Evolutionary conservation across 352 stramenopile genomes (phyloP), one percentile per base, ranked within the genome.

Genomic region (Lagenidium giganteum): DNA sequence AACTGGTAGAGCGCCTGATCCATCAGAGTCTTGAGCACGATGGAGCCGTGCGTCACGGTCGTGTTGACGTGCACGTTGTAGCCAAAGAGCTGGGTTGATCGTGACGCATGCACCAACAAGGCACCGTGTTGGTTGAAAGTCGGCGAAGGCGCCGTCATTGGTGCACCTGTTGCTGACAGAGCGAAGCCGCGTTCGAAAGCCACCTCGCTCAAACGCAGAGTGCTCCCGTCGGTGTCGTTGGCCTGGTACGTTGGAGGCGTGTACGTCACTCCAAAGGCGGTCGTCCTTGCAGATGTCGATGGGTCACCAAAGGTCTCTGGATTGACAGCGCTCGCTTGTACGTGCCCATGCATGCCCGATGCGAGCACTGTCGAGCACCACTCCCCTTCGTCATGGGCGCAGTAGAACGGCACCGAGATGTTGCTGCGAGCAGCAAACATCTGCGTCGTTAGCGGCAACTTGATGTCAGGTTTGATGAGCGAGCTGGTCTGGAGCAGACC

Each of bases 401-500:
- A 84, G 24, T 59, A 76, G 33, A 69, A 74, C n/a, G 71, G 71
- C 0, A 81, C 60, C 16, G 32, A 62, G 49, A 64, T 66, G 27
- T 50, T 31, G 9, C 22, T 54, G 1, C 62, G 57, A 5, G 26
- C 45, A 13, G 52, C 25, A 43, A 84, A 80, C 0, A 54, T 44
- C 9, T 64, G 50, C 0, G 70, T 64, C 16, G 32, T 51, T 12
- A 61, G 37, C 14, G 53, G 39, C 18, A 84, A 18, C 24, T 80
- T 84, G 8, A 61, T 31, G 27, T 83, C 70, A 7, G 60, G 60
- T 24, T 65, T 69, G 22, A 64, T 61, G 16, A 85, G 45, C 14
- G 73, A 67, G 20, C 65, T 69, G 12, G 70, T 68, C 55, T 95
- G 86, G 8, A 91, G 52, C 7, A 93, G 63, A 1, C 60, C 69